These are phyloP conservation scores for Chytridium lagenaria DNA, from an alignment of 371 early-diverging fungal species.

Conservation along the genomic window DNA sequence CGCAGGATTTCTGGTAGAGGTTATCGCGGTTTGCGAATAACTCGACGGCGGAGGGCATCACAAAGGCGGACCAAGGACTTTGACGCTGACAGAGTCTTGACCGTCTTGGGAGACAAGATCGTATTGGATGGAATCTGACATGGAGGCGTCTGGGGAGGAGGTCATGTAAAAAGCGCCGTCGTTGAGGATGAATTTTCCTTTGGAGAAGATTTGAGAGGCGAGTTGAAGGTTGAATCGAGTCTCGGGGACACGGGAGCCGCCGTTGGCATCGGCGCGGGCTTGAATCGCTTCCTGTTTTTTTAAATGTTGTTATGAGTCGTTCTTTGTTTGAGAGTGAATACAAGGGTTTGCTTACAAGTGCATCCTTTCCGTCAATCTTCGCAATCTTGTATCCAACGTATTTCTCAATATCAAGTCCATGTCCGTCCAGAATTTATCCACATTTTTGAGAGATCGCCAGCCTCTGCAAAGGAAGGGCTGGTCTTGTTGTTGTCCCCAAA, in stretches of 20 bases:
- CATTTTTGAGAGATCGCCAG: background rate
- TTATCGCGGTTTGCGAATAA: background rate
- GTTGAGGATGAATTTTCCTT: background rate
- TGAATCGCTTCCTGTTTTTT: background rate
- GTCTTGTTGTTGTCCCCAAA: background rate
- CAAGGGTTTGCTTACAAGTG: background rate
- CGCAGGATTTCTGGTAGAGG: constrained; percentile 10
- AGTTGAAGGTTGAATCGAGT: constrained; percentile 14
- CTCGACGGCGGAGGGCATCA: background rate
- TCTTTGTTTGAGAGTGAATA: background rate
- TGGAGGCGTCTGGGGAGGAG: background rate
- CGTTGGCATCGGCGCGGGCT: background rate
- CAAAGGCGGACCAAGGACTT: background rate
- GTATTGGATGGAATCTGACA: constrained; percentile 14
- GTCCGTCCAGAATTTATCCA: constrained; percentile 3
- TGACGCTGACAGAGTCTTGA: background rate
- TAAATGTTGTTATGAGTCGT: background rate
- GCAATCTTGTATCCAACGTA: constrained; percentile 17
- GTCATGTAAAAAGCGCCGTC: constrained; percentile 8
- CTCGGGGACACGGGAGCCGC: background rate
- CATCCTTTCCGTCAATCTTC: constrained; percentile 19
- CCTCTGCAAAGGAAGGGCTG: background rate
- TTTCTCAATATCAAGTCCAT: background rate
- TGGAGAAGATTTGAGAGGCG: constrained; percentile 7
- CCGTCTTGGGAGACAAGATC: constrained; percentile 8